phyloP scores from a whole-genome alignment of 805 yeast species.

The Starmerella tilneyi region DNA sequence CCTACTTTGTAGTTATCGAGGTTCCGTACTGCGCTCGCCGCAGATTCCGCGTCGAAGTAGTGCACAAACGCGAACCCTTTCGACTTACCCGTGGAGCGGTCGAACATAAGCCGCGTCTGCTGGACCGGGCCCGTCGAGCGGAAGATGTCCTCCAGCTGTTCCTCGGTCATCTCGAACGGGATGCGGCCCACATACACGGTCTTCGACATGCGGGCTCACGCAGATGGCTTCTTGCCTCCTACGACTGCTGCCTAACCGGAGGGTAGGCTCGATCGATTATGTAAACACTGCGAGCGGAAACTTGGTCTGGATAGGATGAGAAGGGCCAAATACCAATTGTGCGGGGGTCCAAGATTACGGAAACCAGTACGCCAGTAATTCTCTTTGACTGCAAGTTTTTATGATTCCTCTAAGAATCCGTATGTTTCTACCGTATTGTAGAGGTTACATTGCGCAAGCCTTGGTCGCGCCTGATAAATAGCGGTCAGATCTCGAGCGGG shows the following conservation, averaged over 20 bases:
- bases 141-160: slow-evolving; percentile 79
- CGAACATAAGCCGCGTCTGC: slow-evolving; percentile 65
- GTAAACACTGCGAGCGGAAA: too few species aligned
- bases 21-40: slow-evolving; percentile 83
- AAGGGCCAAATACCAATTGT: too few species aligned
- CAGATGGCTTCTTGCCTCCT: not conserved
- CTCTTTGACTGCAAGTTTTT: too few species aligned
- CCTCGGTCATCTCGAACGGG: slow-evolving; percentile 90
- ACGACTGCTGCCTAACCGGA: not conserved
- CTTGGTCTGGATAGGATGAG: too few species aligned
- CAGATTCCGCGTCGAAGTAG: slow-evolving; percentile 73
- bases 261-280: not conserved
- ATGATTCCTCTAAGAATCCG: too few species aligned
- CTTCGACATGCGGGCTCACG: slow-evolving; percentile 22
- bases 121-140: slow-evolving; percentile 80
- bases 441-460: too few species aligned
- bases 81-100: slow-evolving; percentile 78
- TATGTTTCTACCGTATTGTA: too few species aligned
- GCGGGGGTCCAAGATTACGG: too few species aligned
- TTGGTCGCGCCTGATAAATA: too few species aligned
- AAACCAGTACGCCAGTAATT: too few species aligned
- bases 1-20: slow-evolving; percentile 71
- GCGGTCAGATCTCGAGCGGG: too few species aligned
- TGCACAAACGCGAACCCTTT: slow-evolving; percentile 86
- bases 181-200: slow-evolving; percentile 74